Conservation (phyloP, 495 filamentous ascomycete species). For the Gamarada debralockiae region DNA sequence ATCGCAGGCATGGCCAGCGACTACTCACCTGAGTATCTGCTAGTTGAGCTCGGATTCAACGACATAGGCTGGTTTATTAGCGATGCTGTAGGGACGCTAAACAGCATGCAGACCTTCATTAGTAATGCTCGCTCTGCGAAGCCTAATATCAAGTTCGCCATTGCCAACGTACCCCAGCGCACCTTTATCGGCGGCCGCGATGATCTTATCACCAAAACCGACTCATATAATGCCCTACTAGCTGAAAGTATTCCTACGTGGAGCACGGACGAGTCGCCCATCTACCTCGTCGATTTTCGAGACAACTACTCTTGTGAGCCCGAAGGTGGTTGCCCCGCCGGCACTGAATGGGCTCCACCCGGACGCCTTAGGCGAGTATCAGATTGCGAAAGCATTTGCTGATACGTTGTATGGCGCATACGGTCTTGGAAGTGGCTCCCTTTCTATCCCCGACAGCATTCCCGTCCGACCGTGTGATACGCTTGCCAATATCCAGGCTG, state of each 20-base stretch:
- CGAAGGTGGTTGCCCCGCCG: background rate
- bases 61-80: background rate
- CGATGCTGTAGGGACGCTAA: background rate
- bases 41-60: background rate
- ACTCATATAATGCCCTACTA: background rate
- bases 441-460: background rate
- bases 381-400: background rate
- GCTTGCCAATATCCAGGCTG: background rate
- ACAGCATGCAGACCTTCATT: slow-evolving; percentile 19
- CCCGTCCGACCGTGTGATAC: background rate
- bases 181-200: background rate
- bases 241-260: background rate
- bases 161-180: slow-evolving; percentile 2
- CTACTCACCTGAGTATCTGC: background rate
- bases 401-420: background rate
- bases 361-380: background rate
- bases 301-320: background rate
- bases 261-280: background rate
- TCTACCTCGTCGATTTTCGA: background rate
- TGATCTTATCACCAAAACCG: background rate
- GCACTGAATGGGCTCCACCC: background rate
- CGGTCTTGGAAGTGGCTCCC: background rate
- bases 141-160: slow-evolving; percentile 4
- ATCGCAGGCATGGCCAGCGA: slow-evolving; percentile 26
- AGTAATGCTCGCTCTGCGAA: slow-evolving; percentile 32